Evolutionary conservation across 1,284 basidiomycete genomes (phyloP), one percentile per base, ranked within the genome.

Genomic region (Papiliotrema nemorosa): DNA sequence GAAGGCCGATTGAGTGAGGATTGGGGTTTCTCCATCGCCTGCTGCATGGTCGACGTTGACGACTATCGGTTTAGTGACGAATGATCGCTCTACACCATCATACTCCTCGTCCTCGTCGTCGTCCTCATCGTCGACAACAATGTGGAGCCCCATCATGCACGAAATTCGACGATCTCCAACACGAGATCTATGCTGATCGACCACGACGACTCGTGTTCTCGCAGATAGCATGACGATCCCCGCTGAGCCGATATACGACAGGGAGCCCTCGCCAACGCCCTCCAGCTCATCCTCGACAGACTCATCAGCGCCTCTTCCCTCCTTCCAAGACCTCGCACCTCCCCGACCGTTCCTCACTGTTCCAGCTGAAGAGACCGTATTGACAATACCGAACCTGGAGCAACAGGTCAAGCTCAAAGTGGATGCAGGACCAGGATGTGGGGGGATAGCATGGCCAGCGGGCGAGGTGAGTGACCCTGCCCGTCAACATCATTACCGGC

Each of bases 361-460:
- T 14, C 53, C 56, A 6, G 45, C 55, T 13, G 64, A 68, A 38
- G 63, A 70, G 55, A 63, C 63, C 24, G 25, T 29, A 4, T 49
- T 75, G 2, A 16, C 35, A 9, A 56, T 74, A 9, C 54, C 57
- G 1, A 62, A 63, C 7, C 44, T 69, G 12, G 31, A 34, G 3
- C 33, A 22, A 21, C 58, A 63, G 13, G 64, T 72, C 41, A 64
- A 70, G 42, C 59, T 78, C 14, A 62, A 69, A 26, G 80, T 90
- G 2, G 88, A 92, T 67, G 84, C 88, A 26, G 80, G 83, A 36
- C 87, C 85, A 21, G 91, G 91, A 2, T 96, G 92, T 69, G 91
- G 91, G 14, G 91, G 91, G 0, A 82, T 91, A 42, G 84, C 90
- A 12, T 96, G 91, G 91, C 90, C 89, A 3, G 87, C 91, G 13